These are phyloP conservation scores for Pythium angustatum DNA, from an alignment of 352 stramenopile genomes.

Conservation along the genomic window DNA sequence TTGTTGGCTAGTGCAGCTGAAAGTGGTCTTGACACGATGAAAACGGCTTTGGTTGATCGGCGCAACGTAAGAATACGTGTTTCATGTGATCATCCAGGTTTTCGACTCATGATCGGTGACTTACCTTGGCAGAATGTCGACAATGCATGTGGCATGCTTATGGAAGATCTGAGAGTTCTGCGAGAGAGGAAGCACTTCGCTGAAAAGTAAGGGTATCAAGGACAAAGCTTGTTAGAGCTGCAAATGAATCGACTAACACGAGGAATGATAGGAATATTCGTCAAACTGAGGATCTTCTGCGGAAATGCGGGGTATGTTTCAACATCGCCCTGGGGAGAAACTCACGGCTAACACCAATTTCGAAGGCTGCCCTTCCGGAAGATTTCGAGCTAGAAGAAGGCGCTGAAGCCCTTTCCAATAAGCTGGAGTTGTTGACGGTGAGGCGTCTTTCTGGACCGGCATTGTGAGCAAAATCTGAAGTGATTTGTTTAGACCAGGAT, in stretches of 20 bases:
- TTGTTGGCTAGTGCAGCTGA: neutral
- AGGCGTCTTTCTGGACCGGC: too few species aligned
- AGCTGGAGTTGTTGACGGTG: slow-evolving; percentile 5
- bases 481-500: neutral
- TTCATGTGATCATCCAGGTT: neutral
- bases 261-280: neutral
- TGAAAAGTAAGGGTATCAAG: slow-evolving; percentile 1
- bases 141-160: neutral
- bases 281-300: neutral
- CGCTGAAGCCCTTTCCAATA: neutral
- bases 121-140: slow-evolving; percentile 5
- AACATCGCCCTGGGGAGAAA: neutral
- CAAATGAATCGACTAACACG: neutral
- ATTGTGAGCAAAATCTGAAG: too few species aligned
- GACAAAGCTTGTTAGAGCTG: too few species aligned
- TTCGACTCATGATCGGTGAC: neutral
- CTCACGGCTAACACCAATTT: neutral
- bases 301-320: slow-evolving; percentile 2
- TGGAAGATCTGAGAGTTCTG: slow-evolving; percentile 1
- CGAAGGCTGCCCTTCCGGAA: slow-evolving; percentile 4
- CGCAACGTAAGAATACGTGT: neutral
- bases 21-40: neutral
- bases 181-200: neutral
- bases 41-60: neutral
- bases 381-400: slow-evolving; percentile 4